A percentile compares a stretch with the other conserved stretches of the same genome.
Conservation (phyloP, 306 rosid genomes). For the Nissolia schottii region DNA sequence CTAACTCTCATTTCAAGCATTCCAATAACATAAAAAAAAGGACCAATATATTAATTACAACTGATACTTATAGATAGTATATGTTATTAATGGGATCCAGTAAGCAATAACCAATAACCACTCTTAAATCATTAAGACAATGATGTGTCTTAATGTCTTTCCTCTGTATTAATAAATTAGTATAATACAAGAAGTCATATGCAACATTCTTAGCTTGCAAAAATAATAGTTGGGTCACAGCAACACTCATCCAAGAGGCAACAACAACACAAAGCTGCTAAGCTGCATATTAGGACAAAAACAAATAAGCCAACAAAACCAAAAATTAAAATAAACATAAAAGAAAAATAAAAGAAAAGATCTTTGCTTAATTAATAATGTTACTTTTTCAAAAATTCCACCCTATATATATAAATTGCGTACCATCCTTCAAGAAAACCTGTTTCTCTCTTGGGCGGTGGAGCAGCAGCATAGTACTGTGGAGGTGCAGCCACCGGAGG, state of each 20-base stretch:
- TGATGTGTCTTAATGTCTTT: slow-evolving; percentile 9
- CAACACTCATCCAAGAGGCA: slow-evolving; percentile 80
- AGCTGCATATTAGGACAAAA: slow-evolving; percentile 36
- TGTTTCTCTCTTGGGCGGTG: slow-evolving; percentile 38
- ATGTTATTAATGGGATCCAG: background rate
- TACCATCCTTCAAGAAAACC: slow-evolving; percentile 88
- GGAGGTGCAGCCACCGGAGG: slow-evolving; percentile 71
- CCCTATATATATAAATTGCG: background rate
- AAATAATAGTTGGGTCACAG: slow-evolving; percentile 70
- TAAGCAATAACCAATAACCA: background rate
- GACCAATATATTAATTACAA: background rate
- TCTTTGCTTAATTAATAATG: background rate
- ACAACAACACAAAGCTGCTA: slow-evolving; percentile 83
- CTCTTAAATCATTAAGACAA: slow-evolving; percentile 1
- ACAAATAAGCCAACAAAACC: background rate
- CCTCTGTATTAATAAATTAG: background rate
- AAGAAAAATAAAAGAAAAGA: background rate
- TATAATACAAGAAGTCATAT: no score
- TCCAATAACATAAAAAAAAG: background rate
- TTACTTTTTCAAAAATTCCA: background rate
- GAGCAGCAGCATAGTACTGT: slow-evolving; percentile 51
- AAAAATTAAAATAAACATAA: background rate
- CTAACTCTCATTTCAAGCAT: background rate
- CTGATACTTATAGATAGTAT: no score
- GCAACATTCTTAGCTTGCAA: slow-evolving; percentile 18